phyloP scores from a whole-genome alignment of 805 yeast genomes.

The Osmozyma mogii region DNA sequence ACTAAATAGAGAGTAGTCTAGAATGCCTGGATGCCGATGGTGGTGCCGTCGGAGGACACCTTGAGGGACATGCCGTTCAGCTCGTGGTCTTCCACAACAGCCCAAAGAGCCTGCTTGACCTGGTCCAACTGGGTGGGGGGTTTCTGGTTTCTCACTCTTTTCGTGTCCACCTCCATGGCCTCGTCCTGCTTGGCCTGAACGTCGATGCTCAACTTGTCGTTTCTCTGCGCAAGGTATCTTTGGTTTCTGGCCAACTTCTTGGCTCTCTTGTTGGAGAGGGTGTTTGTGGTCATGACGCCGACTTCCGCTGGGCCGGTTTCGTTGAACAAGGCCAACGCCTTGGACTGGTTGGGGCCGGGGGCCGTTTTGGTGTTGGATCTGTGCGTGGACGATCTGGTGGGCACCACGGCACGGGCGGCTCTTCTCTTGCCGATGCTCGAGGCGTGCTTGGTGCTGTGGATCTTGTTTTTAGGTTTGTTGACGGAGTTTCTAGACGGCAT shows the following conservation, averaged over 20 bases:
- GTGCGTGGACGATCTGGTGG: conserved; percentile 38
- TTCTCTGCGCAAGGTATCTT: conserved; percentile 58
- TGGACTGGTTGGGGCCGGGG: conserved; percentile 27
- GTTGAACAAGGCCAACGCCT: conserved; percentile 35
- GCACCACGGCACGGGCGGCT: conserved; percentile 39
- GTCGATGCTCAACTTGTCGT: conserved; percentile 39
- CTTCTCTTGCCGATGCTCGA: conserved; percentile 46
- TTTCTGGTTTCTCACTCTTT: conserved; percentile 13
- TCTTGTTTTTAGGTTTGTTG: conserved; percentile 66
- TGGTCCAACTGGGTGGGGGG: conserved; percentile 30
- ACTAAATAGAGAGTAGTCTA: conserved; percentile 12
- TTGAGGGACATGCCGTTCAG: conserved; percentile 37
- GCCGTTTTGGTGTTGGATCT: conserved; percentile 29
- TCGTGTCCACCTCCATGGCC: conserved; percentile 44
- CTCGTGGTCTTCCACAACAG: conserved; percentile 54
- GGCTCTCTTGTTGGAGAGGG: conserved; percentile 70
- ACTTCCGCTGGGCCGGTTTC: conserved; percentile 29
- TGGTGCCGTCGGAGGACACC: conserved; percentile 66
- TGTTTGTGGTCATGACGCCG: conserved; percentile 42
- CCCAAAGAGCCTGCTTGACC: conserved; percentile 64
- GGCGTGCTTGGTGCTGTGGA: conserved; percentile 43
- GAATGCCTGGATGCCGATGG: conserved; percentile 68
- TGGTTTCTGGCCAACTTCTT: conserved; percentile 74
- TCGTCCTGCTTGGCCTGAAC: conserved; percentile 38
- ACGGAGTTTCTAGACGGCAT: conserved; percentile 83